Percentiles rank a stretch among this genome's conserved stretches.
These are phyloP conservation scores for Kazachstania martiniae DNA, from an alignment of 805 yeast genomes.

Conservation along the genomic window DNA sequence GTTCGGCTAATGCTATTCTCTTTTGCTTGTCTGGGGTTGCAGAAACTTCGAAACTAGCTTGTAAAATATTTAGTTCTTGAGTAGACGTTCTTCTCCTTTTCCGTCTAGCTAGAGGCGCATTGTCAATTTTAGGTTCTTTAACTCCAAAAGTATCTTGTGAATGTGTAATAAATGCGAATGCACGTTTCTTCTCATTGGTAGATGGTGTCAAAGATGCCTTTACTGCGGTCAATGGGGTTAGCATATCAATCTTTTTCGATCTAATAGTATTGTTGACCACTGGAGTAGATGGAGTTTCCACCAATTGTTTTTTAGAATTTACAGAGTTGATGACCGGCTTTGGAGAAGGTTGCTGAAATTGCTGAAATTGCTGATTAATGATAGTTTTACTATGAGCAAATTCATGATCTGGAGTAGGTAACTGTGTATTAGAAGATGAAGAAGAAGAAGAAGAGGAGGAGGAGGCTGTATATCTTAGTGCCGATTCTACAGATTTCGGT, in stretches of 20 bases:
- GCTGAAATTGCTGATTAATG: background rate
- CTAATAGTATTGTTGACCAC: conserved; percentile 4
- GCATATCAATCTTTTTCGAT: conserved; percentile 13
- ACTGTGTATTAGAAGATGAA: background rate
- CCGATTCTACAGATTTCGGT: conserved; percentile 19
- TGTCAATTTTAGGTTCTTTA: conserved; percentile 76
- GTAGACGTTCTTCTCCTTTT: conserved; percentile 94
- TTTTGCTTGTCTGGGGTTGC: conserved; percentile 71
- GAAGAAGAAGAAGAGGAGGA: background rate
- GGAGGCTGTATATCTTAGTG: conserved; percentile 16
- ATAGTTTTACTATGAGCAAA: background rate
- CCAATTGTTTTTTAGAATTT: conserved; percentile 1
- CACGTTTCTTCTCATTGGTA: conserved; percentile 25
- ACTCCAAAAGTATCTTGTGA: conserved; percentile 81
- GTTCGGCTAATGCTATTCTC: conserved; percentile 67
- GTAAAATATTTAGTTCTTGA: conserved; percentile 69
- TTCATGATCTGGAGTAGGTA: conserved; percentile 2
- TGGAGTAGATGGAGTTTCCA: conserved; percentile 12
- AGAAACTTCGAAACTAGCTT: conserved; percentile 65
- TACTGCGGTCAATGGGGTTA: conserved; percentile 26
- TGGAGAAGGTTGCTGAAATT: conserved; percentile 1
- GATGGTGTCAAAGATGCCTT: conserved; percentile 26
- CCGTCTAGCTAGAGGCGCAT: conserved; percentile 86
- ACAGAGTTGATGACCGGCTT: background rate
- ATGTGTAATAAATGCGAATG: conserved; percentile 85